Evolutionary conservation across 495 filamentous ascomycete genomes (phyloP).

Genomic region (Geoglossum glabrum): DNA sequence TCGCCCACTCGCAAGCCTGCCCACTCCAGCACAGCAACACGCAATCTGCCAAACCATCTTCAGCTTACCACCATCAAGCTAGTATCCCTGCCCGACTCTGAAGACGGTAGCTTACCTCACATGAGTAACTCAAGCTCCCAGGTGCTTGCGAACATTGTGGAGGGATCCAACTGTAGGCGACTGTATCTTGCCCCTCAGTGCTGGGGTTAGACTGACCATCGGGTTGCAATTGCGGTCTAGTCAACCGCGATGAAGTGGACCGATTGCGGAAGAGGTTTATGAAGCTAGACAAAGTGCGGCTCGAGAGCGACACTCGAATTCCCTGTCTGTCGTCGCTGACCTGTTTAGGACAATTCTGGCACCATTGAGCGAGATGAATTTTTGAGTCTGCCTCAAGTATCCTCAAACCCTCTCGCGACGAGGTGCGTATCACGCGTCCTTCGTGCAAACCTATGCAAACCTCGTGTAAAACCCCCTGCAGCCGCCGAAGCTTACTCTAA

Average conservation of each 20-base stretch:
- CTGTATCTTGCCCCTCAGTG: not conserved
- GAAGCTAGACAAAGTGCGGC: slow-evolving; percentile 83
- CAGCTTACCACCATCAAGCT: slow-evolving; percentile 5
- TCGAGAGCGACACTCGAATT: slow-evolving; percentile 29
- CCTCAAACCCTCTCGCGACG: slow-evolving; percentile 90
- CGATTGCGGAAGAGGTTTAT: slow-evolving; percentile 90
- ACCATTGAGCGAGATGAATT: slow-evolving; percentile 99
- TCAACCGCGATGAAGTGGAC: slow-evolving; percentile 93
- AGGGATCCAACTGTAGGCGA: slow-evolving; percentile 77
- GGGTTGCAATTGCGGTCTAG: slow-evolving; percentile 24
- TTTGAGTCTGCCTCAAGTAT: slow-evolving; percentile 89
- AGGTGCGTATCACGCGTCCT: slow-evolving; percentile 33
- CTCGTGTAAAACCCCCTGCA: not conserved
- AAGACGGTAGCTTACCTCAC: slow-evolving; percentile 18
- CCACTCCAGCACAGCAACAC: not conserved
- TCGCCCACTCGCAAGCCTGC: not conserved
- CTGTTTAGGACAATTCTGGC: slow-evolving; percentile 71
- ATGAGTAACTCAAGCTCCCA: slow-evolving; percentile 72
- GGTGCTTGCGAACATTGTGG: slow-evolving; percentile 87
- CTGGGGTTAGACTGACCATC: not conserved
- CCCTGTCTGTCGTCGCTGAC: not conserved
- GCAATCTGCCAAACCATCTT: not conserved
- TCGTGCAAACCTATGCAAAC: not conserved
- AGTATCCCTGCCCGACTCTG: slow-evolving; percentile 5
- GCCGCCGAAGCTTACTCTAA: not conserved